Evolutionary conservation across 2,329 filamentous ascomycete species (phyloP).

Genomic region (Aspergillus eucalypticola): DNA sequence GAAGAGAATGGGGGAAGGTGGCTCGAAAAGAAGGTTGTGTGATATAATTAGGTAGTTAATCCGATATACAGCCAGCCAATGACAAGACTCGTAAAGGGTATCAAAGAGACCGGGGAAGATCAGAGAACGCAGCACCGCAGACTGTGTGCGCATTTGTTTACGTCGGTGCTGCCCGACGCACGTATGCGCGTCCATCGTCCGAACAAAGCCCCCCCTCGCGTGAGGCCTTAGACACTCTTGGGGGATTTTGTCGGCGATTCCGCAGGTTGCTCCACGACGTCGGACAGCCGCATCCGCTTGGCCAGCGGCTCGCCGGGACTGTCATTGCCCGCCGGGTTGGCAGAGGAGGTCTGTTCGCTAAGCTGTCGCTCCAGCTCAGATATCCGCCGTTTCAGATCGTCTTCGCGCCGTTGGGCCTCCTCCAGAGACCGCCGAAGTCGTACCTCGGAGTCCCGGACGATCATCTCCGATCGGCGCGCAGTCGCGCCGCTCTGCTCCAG

Average conservation of each 20-base stretch:
- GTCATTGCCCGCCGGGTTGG: slow-evolving; percentile 21
- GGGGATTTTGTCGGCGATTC: slow-evolving; percentile 36
- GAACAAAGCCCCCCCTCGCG: slow-evolving; percentile 2
- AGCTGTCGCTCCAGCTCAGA: slow-evolving; percentile 69
- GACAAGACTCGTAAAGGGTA: slow-evolving; percentile 41
- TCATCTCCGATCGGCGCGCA: slow-evolving; percentile 61
- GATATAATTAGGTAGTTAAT: slow-evolving; percentile 17
- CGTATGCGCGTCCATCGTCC: slow-evolving; percentile 8
- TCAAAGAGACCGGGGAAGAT: slow-evolving; percentile 38
- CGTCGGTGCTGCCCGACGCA: slow-evolving; percentile 8
- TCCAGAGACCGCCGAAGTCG: slow-evolving; percentile 66
- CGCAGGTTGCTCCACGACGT: slow-evolving; percentile 51
- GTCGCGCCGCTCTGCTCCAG: slow-evolving; percentile 74
- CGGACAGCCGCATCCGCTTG: slow-evolving; percentile 59
- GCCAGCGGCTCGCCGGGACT: slow-evolving; percentile 49
- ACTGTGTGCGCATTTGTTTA: slow-evolving; percentile 12
- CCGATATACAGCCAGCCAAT: slow-evolving; percentile 35
- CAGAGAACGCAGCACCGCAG: slow-evolving; percentile 27
- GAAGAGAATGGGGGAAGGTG: slow-evolving; percentile 5
- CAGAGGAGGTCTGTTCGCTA: slow-evolving; percentile 31
- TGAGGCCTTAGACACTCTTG: slow-evolving; percentile 30
- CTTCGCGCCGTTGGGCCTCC: slow-evolving; percentile 75
- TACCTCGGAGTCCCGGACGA: slow-evolving; percentile 55
- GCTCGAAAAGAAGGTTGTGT: neutral
- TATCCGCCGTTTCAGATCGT: slow-evolving; percentile 77